Evolutionary conservation across 169 alveolate genomes (phyloP), one percentile per base, ranked within the genome.

Genomic region (Plasmodium berghei): DNA sequence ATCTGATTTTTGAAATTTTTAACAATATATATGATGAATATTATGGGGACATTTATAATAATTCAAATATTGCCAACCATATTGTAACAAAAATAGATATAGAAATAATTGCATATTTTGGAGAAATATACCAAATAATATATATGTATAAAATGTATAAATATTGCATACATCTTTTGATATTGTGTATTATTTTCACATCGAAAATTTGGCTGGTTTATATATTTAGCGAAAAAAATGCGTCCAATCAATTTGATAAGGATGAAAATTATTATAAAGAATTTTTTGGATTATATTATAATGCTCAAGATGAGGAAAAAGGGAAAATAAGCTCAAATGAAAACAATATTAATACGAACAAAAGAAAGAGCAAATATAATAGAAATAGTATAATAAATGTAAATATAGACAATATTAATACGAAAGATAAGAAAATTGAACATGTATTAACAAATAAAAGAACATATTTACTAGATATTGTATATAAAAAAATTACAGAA

Each of bases 101-200:
- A 86, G 72, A 86, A 63, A 24, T 86, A 58, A 86, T 86, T 42
- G 74, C 20, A 5, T 72, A 70, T 42, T 64, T 86, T 16, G 61
- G 91, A 55, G 91, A 86, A 86, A 86, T 86, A 40, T 86, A 86
- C 74, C 70, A 86, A 70, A 71, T 86, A 12, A 56, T 75, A 40
- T 46, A 28, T 62, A 16, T 86, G 55, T 59, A 86, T 64, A 69
- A 86, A 45, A 58, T 70, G 74, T 58, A 70, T 55, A 26, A 86
- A 4, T 48, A 54, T n/a, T 86, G 91, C 46, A 6, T 86, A 10
- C 48, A 52, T 9, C 70, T 86, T 42, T 72, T 86, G 48, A 10
- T 86, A 48, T 52, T 86, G 18, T 86, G 87, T 16, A 49, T 86
- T 6, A n/a, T 86, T 42, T 58, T 61, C 54, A 71, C 87, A 5